Evolutionary conservation across 768 basidiomycete species (phyloP), one percentile per base, ranked within the genome.

Genomic region (Paxillus involutus): DNA sequence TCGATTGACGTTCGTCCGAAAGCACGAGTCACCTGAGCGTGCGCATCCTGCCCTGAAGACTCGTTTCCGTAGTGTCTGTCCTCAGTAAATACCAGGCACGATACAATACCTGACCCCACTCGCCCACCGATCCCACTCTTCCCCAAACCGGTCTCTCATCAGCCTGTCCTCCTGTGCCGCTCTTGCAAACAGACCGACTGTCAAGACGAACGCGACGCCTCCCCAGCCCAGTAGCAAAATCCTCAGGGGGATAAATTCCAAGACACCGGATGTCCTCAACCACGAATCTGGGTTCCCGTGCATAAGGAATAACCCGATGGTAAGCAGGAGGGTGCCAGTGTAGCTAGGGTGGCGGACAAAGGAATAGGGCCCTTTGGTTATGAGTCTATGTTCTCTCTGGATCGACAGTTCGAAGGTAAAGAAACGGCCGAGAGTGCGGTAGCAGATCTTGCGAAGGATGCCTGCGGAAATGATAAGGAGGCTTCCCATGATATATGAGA

Each of bases 331-430:
- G 3, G 35, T 67, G n/a, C 73, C 75, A 9, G 72, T 70, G 55
- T 78, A 78, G 59, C 74, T 71, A 39, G 76, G 77, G 58, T 78
- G 77, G 40, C 77, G 71, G 9, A 76, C 72, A 67, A 71, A 71
- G n/a, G 74, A 63, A 46, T 78, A 78, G 1, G 76, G 77, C 0
- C 76, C 76, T n/a, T 66, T 59, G 1, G 72, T 77, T 50, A 78
- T 63, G 41, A 78, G 72, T 50, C 69, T 63, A 57, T 78, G 77
- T 50, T 73, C 65, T 1, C 68, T 69, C 9, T 69, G 73, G 39
- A 77, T 73, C 36, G 72, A 71, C 35, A 77, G 71, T 45, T 77
- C 75, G 52, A 77, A 77, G 0, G 76, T 78, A 62, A 77, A 78
- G n/a, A 76, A 59, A 3, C 65, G 65, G 5, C 74, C 74, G 5